phyloP scores from a whole-genome alignment of 768 basidiomycete genomes.

The Kwoniella sp. region DNA sequence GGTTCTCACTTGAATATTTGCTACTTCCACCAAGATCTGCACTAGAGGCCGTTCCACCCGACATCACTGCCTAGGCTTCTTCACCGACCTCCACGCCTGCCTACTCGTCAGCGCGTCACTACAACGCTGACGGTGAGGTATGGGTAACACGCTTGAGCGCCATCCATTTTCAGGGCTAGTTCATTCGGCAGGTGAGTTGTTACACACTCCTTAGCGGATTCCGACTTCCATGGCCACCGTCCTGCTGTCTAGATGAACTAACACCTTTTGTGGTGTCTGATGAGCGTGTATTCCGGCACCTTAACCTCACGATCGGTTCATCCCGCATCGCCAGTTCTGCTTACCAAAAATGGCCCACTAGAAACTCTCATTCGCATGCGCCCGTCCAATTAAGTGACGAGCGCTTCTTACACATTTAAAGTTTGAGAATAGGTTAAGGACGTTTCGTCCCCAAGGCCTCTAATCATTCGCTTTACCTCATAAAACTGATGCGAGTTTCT shows the following conservation, averaged over 20 bases:
- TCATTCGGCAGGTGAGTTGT: slow-evolving; percentile 88
- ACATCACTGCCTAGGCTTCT: slow-evolving; percentile 76
- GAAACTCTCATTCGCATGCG: slow-evolving; percentile 66
- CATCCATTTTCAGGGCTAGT: slow-evolving; percentile 90
- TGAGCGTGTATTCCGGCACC: slow-evolving; percentile 68
- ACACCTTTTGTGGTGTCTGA: slow-evolving; percentile 84
- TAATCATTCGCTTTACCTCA: slow-evolving; percentile 76
- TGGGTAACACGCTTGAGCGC: slow-evolving; percentile 84
- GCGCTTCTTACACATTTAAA: slow-evolving; percentile 69
- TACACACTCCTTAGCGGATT: slow-evolving; percentile 85
- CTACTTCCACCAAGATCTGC: slow-evolving; percentile 88
- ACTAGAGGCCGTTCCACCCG: slow-evolving; percentile 76
- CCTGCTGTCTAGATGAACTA: slow-evolving; percentile 86
- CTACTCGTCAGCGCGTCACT: slow-evolving; percentile 66
- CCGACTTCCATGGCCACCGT: slow-evolving; percentile 84
- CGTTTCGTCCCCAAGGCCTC: slow-evolving; percentile 85
- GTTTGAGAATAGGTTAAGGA: slow-evolving; percentile 82
- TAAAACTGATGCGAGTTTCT: slow-evolving; percentile 65
- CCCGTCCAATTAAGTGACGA: slow-evolving; percentile 59
- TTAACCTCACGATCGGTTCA: slow-evolving; percentile 75
- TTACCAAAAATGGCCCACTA: slow-evolving; percentile 67
- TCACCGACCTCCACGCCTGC: slow-evolving; percentile 70
- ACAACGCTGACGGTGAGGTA: slow-evolving; percentile 75
- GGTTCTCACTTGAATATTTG: slow-evolving; percentile 85
- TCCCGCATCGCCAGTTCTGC: slow-evolving; percentile 59